phyloP scores from a whole-genome alignment of 768 basidiomycete genomes.

The Xerocomus potaroensis region DNA sequence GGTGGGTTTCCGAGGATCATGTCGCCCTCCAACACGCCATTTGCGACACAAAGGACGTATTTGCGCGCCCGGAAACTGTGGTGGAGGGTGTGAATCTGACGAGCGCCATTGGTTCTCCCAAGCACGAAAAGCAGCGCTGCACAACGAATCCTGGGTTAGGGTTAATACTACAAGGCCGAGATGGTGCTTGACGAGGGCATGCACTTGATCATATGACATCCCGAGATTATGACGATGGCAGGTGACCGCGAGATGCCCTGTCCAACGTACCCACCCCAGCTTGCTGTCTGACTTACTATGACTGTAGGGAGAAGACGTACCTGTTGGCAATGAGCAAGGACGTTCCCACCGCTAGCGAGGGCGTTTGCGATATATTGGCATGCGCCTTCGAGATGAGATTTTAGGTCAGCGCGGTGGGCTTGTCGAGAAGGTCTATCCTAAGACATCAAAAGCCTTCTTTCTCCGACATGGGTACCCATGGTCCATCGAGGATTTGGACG shows the following conservation, averaged over 20 bases:
- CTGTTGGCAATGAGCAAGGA: slow-evolving; percentile 82
- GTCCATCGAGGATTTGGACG: slow-evolving; percentile 63
- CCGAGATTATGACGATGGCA: slow-evolving; percentile 68
- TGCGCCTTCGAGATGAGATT: slow-evolving; percentile 63
- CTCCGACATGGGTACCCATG: slow-evolving; percentile 52
- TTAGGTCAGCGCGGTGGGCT: slow-evolving; percentile 55
- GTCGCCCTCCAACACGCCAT: neutral
- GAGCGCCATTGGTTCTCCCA: slow-evolving; percentile 46
- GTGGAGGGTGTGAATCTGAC: slow-evolving; percentile 5
- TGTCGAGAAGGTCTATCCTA: slow-evolving; percentile 66
- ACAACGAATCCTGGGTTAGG: slow-evolving; percentile 73
- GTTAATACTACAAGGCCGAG: slow-evolving; percentile 71
- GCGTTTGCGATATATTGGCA: slow-evolving; percentile 64
- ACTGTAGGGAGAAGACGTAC: slow-evolving; percentile 40
- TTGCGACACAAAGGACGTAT: slow-evolving; percentile 20
- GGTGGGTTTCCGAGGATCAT: slow-evolving; percentile 4
- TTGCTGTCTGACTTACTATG: neutral
- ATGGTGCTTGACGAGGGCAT: slow-evolving; percentile 54
- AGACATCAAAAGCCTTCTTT: slow-evolving; percentile 50
- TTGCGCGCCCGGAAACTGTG: slow-evolving; percentile 29
- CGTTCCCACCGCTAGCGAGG: slow-evolving; percentile 55
- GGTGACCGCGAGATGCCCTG: slow-evolving; percentile 78
- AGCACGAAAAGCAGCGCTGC: slow-evolving; percentile 49
- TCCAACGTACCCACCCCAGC: slow-evolving; percentile 11
- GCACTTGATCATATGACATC: slow-evolving; percentile 68